phyloP scores from a whole-genome alignment of 2,329 filamentous ascomycete species.

The Calonectria pteridis region DNA sequence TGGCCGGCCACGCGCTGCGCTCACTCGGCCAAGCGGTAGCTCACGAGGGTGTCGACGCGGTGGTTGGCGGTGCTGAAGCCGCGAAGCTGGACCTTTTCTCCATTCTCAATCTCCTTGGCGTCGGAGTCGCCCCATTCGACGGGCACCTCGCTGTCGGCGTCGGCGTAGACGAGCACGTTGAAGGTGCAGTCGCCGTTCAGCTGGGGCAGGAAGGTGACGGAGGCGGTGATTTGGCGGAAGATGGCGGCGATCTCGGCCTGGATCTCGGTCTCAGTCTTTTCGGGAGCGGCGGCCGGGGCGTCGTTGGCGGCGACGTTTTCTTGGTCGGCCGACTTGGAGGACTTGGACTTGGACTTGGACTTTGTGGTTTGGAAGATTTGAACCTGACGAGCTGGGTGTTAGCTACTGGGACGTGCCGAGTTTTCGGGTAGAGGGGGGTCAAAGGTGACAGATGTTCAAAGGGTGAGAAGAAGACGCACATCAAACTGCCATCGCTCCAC shows the following conservation, averaged over 20 bases:
- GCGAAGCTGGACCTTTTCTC: slow-evolving; percentile 93
- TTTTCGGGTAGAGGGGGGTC: too few relatives aligned
- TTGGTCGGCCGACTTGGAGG: slow-evolving; percentile 69
- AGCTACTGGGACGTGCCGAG: too few relatives aligned
- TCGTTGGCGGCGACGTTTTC: slow-evolving; percentile 72
- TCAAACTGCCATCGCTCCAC: slow-evolving; percentile 99
- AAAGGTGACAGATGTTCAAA: slow-evolving; percentile 9
- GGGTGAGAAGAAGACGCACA: slow-evolving; percentile 60
- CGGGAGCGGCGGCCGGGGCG: slow-evolving; percentile 49
- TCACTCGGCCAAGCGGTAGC: slow-evolving; percentile 74
- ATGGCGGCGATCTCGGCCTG: slow-evolving; percentile 96
- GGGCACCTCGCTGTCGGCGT: slow-evolving; percentile 95
- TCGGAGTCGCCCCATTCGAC: slow-evolving; percentile 99
- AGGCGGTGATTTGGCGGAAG: slow-evolving; percentile 97
- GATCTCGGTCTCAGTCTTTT: slow-evolving; percentile 94
- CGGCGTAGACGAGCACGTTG: slow-evolving; percentile 97
- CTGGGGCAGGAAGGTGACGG: slow-evolving; percentile 95
- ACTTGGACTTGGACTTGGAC: slow-evolving; percentile 54
- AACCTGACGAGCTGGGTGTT: slow-evolving; percentile 44
- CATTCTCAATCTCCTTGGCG: slow-evolving; percentile 94
- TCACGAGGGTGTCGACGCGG: slow-evolving; percentile 93
- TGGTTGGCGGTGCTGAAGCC: slow-evolving; percentile 98
- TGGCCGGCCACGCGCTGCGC: not conserved
- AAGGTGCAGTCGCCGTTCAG: slow-evolving; percentile 93
- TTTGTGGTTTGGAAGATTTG: slow-evolving; percentile 55